Base-by-base conservation (phyloP, 1,284 basidiomycete species). In the Pulveroboletus sp. region DNA sequence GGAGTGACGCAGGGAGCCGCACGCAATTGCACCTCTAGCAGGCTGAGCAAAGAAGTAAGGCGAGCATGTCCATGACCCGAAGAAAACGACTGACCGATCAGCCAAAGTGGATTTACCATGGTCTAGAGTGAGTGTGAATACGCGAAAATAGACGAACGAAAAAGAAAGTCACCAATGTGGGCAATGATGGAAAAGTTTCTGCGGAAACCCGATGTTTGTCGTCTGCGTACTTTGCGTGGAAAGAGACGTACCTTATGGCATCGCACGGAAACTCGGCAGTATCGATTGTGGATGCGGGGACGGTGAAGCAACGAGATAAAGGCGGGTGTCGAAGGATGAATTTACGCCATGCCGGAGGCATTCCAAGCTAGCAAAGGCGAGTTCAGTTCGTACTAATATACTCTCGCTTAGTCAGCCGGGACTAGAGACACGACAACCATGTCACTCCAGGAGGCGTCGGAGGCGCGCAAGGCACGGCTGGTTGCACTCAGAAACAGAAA, bases 161-260 rank as follows among this genome's bases (percentile, higher is more conserved):
- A 52, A 43, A 15, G 20, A 29, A 14, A 33, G 43, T 54, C 66
- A 89, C 89, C 93, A 63, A 96, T 96, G 71, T 96, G 94, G 2
- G 94, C 94, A 66, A 97, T 95, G 57, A 97, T 94, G 5, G 92
- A 95, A 69, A 98, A 93, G 72, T 97, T 97, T 49, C 92, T 94
- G 62, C 6, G 18, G 38, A 53, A 44, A 64, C 43, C 35, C 15
- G 14, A 49, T 28, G 38, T 45, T 44, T 40, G 15, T 18, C 14
- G 38, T 26, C 11, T 25, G 20, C 2, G 20, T 15, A 22, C 6
- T 14, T 18, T 49, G 25, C 42, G 33, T 9, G 26, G 17, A 33
- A 35, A 44, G 29, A 25, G 48, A 56, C 40, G 22, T 43, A 92
- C 89, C 94, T 82, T 65, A 96, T 92, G 18, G 83, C 71, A 43